Conservation (phyloP, 1,139 yeast species). For the Candida freyschussii region DNA sequence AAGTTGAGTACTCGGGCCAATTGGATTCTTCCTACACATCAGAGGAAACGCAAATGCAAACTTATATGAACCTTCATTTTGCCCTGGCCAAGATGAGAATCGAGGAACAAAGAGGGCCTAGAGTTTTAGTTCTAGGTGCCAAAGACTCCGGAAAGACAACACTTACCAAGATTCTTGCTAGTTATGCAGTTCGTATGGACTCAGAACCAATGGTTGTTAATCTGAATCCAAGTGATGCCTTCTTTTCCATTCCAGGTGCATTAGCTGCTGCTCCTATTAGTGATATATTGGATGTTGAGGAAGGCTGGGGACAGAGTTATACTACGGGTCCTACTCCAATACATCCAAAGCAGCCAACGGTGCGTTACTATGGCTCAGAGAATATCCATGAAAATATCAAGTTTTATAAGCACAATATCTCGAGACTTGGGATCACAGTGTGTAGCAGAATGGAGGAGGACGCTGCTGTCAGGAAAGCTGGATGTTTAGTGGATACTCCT, state of each 20-base stretch:
- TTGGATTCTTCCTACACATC: constrained; percentile 55
- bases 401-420: constrained; percentile 51
- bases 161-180: constrained; percentile 58
- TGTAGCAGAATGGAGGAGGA: constrained; percentile 58
- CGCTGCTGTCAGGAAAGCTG: constrained; percentile 46
- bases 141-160: constrained; percentile 74
- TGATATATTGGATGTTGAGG: constrained; percentile 74
- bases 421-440: constrained; percentile 57
- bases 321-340: constrained; percentile 83
- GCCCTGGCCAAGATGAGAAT: constrained; percentile 63
- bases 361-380: constrained; percentile 74
- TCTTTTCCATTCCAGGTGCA: constrained; percentile 79
- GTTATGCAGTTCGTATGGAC: constrained; percentile 73
- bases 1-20: constrained; percentile 41
- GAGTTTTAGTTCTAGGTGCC: constrained; percentile 71
- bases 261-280: constrained; percentile 80
- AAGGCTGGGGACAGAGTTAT: constrained; percentile 80
- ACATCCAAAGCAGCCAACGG: constrained; percentile 85
- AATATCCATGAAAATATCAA: constrained; percentile 52
- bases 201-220: constrained; percentile 71
- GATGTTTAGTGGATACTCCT: constrained; percentile 82
- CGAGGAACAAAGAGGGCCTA: constrained; percentile 47
- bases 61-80: constrained; percentile 67
- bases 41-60: constrained; percentile 64
- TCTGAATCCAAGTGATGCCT: constrained; percentile 76